These are phyloP conservation scores for Heritiera fomes DNA, from an alignment of 345 rosid genomes.

Conservation along the genomic window DNA sequence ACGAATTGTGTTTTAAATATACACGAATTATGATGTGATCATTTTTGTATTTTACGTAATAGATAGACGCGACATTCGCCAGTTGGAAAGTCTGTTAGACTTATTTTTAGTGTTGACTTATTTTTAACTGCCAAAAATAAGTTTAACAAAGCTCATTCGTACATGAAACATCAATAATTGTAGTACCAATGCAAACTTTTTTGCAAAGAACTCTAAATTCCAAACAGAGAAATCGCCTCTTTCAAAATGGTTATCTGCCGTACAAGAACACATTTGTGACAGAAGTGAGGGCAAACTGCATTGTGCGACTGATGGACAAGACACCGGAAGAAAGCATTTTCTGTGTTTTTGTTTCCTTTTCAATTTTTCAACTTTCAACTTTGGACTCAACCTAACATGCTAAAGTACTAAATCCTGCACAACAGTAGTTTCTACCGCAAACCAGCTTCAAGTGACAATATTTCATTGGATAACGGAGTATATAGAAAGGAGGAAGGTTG, in stretches of 20 bases:
- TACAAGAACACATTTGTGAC: background rate
- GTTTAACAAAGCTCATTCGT: too few species aligned
- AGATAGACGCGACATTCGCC: too few species aligned
- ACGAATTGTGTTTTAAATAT: too few species aligned
- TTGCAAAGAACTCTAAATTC: background rate
- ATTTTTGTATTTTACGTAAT: too few species aligned
- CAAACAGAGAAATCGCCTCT: too few species aligned
- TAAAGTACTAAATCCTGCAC: background rate
- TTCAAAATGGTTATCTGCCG: background rate
- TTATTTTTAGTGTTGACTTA: too few species aligned
- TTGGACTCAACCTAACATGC: background rate
- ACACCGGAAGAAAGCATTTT: background rate
- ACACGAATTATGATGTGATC: too few species aligned
- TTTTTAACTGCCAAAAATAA: too few species aligned
- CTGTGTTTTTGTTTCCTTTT: background rate
- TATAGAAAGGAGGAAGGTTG: slow-evolving; percentile 4
- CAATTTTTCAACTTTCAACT: background rate
- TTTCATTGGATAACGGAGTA: slow-evolving; percentile 17
- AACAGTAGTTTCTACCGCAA: background rate
- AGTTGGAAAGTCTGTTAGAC: too few species aligned
- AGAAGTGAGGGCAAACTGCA: background rate
- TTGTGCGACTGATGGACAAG: background rate
- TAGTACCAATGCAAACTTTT: too few species aligned
- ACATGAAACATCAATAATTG: too few species aligned
- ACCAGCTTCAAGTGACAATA: slow-evolving; percentile 16